phyloP scores from a whole-genome alignment of 768 basidiomycete species.

The Lactarius evosmus region DNA sequence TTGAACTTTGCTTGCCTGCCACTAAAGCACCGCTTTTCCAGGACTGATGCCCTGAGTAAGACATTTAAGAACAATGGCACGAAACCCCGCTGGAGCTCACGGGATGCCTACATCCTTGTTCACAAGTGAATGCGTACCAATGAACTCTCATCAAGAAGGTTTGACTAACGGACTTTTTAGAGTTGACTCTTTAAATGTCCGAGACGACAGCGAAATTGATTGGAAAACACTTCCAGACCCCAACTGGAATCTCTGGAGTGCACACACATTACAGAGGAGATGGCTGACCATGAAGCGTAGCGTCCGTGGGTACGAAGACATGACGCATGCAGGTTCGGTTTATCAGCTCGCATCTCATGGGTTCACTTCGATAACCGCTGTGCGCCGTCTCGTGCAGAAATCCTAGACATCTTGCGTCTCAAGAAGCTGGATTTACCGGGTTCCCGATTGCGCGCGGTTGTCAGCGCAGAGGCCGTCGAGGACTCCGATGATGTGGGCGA shows the following conservation, averaged over 20 bases:
- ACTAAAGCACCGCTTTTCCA: slow-evolving; percentile 31
- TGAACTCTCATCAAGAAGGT: slow-evolving; percentile 2
- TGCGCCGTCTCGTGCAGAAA: slow-evolving; percentile 45
- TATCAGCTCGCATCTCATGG: background rate
- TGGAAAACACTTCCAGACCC: slow-evolving; percentile 75
- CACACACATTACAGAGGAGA: slow-evolving; percentile 72
- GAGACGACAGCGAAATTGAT: slow-evolving; percentile 79
- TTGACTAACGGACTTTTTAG: slow-evolving; percentile 38
- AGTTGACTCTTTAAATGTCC: slow-evolving; percentile 68
- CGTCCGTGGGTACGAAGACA: slow-evolving; percentile 73
- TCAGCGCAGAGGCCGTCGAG: slow-evolving; percentile 37
- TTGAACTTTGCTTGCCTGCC: background rate
- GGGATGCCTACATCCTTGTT: slow-evolving; percentile 76
- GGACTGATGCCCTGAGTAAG: slow-evolving; percentile 75
- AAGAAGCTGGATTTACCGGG: slow-evolving; percentile 64
- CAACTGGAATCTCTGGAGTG: slow-evolving; percentile 83
- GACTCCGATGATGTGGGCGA: slow-evolving; percentile 32
- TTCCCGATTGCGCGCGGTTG: slow-evolving; percentile 33
- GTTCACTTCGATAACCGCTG: slow-evolving; percentile 7
- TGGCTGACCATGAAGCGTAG: slow-evolving; percentile 79
- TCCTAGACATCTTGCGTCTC: slow-evolving; percentile 74
- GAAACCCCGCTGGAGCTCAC: slow-evolving; percentile 68
- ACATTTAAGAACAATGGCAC: slow-evolving; percentile 68
- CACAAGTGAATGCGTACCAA: slow-evolving; percentile 56
- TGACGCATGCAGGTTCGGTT: slow-evolving; percentile 69